These are phyloP conservation scores for Rhynchospora pubera DNA, from an alignment of 176 grass and related monocot species.

Conservation along the genomic window DNA sequence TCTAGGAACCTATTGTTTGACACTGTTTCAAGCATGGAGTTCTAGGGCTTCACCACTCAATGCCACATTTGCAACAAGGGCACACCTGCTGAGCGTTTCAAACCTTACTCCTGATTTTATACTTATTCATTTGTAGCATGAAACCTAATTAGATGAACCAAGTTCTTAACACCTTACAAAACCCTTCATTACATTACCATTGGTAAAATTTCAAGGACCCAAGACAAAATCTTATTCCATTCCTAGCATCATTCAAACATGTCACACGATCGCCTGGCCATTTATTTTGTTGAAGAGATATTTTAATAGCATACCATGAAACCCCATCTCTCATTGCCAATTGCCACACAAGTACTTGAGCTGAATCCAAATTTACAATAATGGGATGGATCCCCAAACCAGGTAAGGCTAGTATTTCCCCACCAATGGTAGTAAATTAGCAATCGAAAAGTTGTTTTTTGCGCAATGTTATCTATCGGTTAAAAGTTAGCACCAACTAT, in stretches of 20 bases:
- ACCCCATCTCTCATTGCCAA: slow-evolving; percentile 62
- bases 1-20: slow-evolving; percentile 50
- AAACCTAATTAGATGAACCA: slow-evolving; percentile 50
- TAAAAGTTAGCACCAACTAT: too few relatives aligned
- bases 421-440: too few relatives aligned
- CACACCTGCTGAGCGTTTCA: slow-evolving; percentile 54
- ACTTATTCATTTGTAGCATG: slow-evolving; percentile 60
- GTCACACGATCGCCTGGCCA: slow-evolving; percentile 39
- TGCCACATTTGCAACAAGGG: slow-evolving; percentile 71
- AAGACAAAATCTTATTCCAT: slow-evolving; percentile 41
- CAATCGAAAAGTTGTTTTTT: too few relatives aligned
- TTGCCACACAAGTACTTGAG: background rate
- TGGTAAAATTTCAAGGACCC: slow-evolving; percentile 72
- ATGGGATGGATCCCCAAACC: too few relatives aligned
- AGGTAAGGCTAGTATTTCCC: too few relatives aligned
- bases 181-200: slow-evolving; percentile 68
- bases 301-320: slow-evolving; percentile 63
- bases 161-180: slow-evolving; percentile 54
- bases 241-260: slow-evolving; percentile 57
- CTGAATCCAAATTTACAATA: too few relatives aligned
- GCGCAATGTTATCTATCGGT: too few relatives aligned
- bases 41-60: slow-evolving; percentile 55
- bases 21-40: slow-evolving; percentile 51
- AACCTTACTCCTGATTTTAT: slow-evolving; percentile 38
- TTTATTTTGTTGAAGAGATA: slow-evolving; percentile 61